Percentiles rank a stretch among this genome's conserved stretches.
Conservation (phyloP, 768 basidiomycete genomes). For the Suillus subalutaceus region DNA sequence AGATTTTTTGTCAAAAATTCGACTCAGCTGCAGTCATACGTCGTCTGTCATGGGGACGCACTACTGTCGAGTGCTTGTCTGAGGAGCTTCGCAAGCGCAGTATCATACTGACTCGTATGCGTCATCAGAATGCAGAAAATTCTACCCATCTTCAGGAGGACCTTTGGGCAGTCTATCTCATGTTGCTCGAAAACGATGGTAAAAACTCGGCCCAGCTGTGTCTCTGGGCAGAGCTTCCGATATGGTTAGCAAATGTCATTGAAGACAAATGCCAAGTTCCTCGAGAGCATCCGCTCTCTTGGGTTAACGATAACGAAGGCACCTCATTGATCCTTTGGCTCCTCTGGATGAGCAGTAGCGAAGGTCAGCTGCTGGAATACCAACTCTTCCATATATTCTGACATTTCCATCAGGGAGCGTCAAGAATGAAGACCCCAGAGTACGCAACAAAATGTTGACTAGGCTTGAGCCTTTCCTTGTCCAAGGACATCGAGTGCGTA, state of each 20-base stretch:
- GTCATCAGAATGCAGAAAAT: slow-evolving; percentile 22
- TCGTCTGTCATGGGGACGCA: slow-evolving; percentile 41
- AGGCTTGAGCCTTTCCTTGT: slow-evolving; percentile 44
- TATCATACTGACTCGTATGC: slow-evolving; percentile 44
- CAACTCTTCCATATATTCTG: slow-evolving; percentile 13
- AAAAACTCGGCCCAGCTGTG: slow-evolving; percentile 46
- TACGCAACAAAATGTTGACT: slow-evolving; percentile 31
- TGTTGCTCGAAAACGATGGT: slow-evolving; percentile 57
- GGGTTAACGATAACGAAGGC: slow-evolving; percentile 32
- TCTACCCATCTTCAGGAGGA: slow-evolving; percentile 36
- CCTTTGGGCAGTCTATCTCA: slow-evolving; percentile 57
- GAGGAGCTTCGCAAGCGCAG: slow-evolving; percentile 48
- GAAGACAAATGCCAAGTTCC: slow-evolving; percentile 19
- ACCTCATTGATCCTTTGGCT: slow-evolving; percentile 48
- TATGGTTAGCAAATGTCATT: slow-evolving; percentile 26
- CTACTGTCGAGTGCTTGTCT: slow-evolving; percentile 40
- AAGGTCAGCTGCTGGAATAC: slow-evolving; percentile 33
- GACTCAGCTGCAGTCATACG: slow-evolving; percentile 43
- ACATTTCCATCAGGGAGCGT: slow-evolving; percentile 35
- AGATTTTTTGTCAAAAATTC: slow-evolving; percentile 49
- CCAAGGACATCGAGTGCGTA: slow-evolving; percentile 43
- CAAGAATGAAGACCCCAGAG: slow-evolving; percentile 28
- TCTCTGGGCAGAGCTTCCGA: slow-evolving; percentile 42
- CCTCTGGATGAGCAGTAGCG: slow-evolving; percentile 47
- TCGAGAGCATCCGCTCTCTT: slow-evolving; percentile 21